Percentiles rank a stretch among this genome's conserved stretches.
These are phyloP conservation scores for Cytospora chrysosperma DNA, from an alignment of 2,329 filamentous ascomycete genomes.

Conservation along the genomic window DNA sequence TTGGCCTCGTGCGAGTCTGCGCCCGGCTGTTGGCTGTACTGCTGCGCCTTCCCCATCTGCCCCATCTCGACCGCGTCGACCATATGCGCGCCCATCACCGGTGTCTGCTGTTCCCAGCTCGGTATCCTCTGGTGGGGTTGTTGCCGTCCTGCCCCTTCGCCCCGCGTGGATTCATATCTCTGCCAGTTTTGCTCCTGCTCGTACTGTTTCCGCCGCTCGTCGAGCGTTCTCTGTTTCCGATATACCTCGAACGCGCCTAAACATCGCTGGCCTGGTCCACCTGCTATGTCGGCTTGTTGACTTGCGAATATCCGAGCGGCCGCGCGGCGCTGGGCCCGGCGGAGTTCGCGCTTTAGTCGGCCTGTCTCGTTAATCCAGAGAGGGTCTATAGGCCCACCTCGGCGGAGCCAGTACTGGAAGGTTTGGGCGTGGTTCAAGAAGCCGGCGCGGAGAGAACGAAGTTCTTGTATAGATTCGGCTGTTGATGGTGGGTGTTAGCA, in stretches of 20 bases:
- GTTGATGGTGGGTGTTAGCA: conserved; percentile 9
- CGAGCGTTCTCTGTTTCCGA: conserved; percentile 44
- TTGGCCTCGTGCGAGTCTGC: conserved; percentile 23
- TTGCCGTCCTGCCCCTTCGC: conserved; percentile 27
- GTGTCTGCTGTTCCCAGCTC: conserved; percentile 23
- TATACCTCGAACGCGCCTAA: conserved; percentile 57
- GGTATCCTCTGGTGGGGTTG: conserved; percentile 8
- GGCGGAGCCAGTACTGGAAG: conserved; percentile 55
- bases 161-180: conserved; percentile 22
- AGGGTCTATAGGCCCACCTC: conserved; percentile 55
- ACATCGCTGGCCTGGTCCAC: conserved; percentile 40
- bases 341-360: conserved; percentile 49
- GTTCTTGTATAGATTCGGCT: conserved; percentile 54
- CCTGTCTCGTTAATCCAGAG: conserved; percentile 55
- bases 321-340: conserved; percentile 58
- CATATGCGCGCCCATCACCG: conserved; percentile 17
- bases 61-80: conserved; percentile 24
- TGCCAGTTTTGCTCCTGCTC: conserved; percentile 35
- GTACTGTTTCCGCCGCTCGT: conserved; percentile 34
- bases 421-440: conserved; percentile 49
- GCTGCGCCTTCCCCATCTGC: conserved; percentile 12
- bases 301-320: conserved; percentile 55
- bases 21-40: conserved; percentile 21
- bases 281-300: conserved; percentile 44
- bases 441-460: conserved; percentile 44